A percentile compares a stretch with the other conserved stretches of the same genome.
These are phyloP conservation scores for Candida tibetensis DNA, from an alignment of 805 yeast species.

Conservation along the genomic window DNA sequence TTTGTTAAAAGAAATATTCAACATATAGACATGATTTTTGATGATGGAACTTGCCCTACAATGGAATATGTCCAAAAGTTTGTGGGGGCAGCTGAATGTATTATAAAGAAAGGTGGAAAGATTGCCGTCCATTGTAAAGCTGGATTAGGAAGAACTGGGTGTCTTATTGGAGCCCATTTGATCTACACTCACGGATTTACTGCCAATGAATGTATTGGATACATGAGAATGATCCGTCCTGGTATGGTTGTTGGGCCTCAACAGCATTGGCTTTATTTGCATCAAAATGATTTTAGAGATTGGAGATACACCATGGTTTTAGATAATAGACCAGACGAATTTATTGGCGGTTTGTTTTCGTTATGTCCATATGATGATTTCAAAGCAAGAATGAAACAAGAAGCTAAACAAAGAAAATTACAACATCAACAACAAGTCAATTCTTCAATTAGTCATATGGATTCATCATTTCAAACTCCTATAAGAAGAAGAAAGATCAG, in stretches of 20 bases:
- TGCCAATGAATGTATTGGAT: slow-evolving; percentile 94
- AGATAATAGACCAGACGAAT: slow-evolving; percentile 61
- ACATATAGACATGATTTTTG: slow-evolving; percentile 94
- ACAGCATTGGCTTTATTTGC: slow-evolving; percentile 96
- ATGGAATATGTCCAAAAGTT: slow-evolving; percentile 89
- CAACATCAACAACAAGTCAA: slow-evolving; percentile 32
- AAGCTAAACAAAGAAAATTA: slow-evolving; percentile 36
- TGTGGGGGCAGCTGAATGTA: slow-evolving; percentile 91
- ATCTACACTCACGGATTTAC: slow-evolving; percentile 96
- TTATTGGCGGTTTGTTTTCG: slow-evolving; percentile 66
- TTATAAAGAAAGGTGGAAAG: slow-evolving; percentile 81
- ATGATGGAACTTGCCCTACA: slow-evolving; percentile 97
- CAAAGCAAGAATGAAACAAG: slow-evolving; percentile 50
- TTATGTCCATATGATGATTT: slow-evolving; percentile 61
- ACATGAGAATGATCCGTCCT: slow-evolving; percentile 93
- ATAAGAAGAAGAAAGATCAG: slow-evolving; percentile 63
- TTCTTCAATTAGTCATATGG: slow-evolving; percentile 29
- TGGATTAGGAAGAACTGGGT: slow-evolving; percentile 96
- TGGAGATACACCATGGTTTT: slow-evolving; percentile 92
- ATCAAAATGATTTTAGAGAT: slow-evolving; percentile 92
- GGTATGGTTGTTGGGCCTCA: slow-evolving; percentile 99
- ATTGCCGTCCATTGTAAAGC: slow-evolving; percentile 99
- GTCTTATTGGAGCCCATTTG: slow-evolving; percentile 94
- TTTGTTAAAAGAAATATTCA: slow-evolving; percentile 80
- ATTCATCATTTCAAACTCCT: slow-evolving; percentile 66